phyloP scores from a whole-genome alignment of 1,284 basidiomycete genomes.

The Trametes sp. region DNA sequence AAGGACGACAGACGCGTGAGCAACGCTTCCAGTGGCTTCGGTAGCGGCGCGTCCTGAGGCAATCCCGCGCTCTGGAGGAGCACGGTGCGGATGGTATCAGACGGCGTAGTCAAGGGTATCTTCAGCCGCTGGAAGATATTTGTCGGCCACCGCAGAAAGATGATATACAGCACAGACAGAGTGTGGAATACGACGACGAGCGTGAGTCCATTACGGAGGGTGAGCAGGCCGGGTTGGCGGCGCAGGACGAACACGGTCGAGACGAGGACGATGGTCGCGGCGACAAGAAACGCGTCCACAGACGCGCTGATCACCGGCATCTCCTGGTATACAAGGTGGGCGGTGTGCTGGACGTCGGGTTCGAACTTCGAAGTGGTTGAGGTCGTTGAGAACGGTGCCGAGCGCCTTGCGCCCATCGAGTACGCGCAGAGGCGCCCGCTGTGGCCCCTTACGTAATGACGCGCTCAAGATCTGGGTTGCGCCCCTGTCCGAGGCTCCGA shows the following conservation, averaged over 20 bases:
- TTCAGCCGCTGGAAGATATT: slow-evolving; percentile 67
- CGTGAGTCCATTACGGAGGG: slow-evolving; percentile 35
- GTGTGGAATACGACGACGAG: slow-evolving; percentile 61
- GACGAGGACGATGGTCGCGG: slow-evolving; percentile 33
- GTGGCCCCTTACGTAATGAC: not conserved
- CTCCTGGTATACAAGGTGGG: not conserved
- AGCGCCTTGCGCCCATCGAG: not conserved
- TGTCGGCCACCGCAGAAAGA: slow-evolving; percentile 59
- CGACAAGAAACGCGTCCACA: slow-evolving; percentile 40
- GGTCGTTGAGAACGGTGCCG: slow-evolving; percentile 4
- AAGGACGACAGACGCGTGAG: slow-evolving; percentile 63
- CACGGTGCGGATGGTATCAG: slow-evolving; percentile 57
- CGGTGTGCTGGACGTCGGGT: not conserved
- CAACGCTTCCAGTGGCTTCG: slow-evolving; percentile 57
- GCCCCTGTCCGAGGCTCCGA: not conserved
- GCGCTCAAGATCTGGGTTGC: too few relatives aligned
- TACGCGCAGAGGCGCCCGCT: too few relatives aligned
- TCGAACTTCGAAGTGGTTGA: not conserved
- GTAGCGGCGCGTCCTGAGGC: slow-evolving; percentile 43
- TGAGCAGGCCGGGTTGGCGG: slow-evolving; percentile 21
- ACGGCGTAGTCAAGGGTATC: slow-evolving; percentile 61
- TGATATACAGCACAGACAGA: slow-evolving; percentile 55
- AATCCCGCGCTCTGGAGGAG: slow-evolving; percentile 50
- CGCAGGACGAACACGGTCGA: slow-evolving; percentile 32
- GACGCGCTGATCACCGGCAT: slow-evolving; percentile 37